Base-by-base conservation (phyloP, 257 asterid genomes). In the Lavandula angustifolia region DNA sequence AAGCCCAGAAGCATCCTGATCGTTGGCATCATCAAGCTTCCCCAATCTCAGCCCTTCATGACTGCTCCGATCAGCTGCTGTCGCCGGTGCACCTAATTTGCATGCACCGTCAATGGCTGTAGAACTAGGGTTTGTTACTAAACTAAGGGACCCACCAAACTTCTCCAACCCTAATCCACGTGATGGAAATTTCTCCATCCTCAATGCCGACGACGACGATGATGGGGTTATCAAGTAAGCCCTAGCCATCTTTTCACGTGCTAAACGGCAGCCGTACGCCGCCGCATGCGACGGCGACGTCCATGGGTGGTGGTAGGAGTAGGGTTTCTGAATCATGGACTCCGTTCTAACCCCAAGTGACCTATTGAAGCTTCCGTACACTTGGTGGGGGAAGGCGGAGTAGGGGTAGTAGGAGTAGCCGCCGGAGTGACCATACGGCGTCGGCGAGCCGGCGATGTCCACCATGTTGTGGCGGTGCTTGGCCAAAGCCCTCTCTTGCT, bases 401-500 rank as follows among this genome's bases (percentile, higher is more conserved):
- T 70, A 73, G 14, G 84, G 71, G 59, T 78, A 78, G 69, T 74
- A 76, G 5, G 81, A 51, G 73, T 78, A 78, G 12, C 80, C 81
- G 12, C 80, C 81, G 18, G 67, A 42, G 62, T 75, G 82, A 55
- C 75, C 69, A 13, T 62, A 75, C 9, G 79, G 75, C 9, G 75
- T 59, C 0, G 75, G 77, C 0, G 75, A 70, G 1, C 47, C 10
- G 27, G 54, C 52, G 2, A 69, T 29, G 32, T 70, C 91, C 48
- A 58, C 66, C 65, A 69, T 33, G 17, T 72, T 83, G 29, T 81
- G 81, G 12, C 80, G 73, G 61, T 78, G 78, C 70, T 83, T 88
- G 47, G 83, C 85, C 51, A 73, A 7, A 1, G 91, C 87, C 9
- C 89, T 66, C 68, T 88, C 89, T 52, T 88, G 82, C 47, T 85